phyloP scores from a whole-genome alignment of 331 rosid genomes.

The Pyrus hybrid region DNA sequence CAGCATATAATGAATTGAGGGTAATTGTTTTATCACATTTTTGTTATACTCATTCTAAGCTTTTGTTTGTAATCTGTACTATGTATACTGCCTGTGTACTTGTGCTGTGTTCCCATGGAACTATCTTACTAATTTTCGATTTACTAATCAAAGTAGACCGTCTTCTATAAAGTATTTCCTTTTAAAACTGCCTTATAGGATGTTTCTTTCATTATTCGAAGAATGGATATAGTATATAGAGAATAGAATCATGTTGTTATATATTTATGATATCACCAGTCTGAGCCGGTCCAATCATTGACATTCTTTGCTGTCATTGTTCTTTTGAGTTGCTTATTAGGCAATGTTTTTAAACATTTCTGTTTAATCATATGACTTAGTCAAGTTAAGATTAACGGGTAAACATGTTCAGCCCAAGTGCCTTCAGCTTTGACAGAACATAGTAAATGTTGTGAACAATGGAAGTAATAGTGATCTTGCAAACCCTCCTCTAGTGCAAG shows the following conservation, averaged over 20 bases:
- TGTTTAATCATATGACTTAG: background rate
- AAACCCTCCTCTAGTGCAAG: background rate
- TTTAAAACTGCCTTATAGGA: background rate
- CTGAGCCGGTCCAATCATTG: background rate
- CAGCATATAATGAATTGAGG: slow-evolving; percentile 79
- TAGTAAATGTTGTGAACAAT: background rate
- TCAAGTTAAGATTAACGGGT: background rate
- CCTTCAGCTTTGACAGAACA: background rate
- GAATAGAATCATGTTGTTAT: background rate
- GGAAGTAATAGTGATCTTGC: background rate
- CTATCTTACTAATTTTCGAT: background rate
- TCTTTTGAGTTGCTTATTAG: background rate
- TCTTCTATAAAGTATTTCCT: background rate
- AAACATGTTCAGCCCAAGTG: background rate
- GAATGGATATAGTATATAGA: background rate
- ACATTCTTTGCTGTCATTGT: background rate
- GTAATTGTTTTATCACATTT: slow-evolving; percentile 26
- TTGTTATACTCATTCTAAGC: slow-evolving; percentile 1
- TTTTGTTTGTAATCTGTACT: background rate
- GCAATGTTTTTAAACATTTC: background rate
- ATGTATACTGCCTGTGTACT: background rate
- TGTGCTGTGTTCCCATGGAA: background rate
- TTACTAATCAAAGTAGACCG: background rate
- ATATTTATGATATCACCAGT: background rate
- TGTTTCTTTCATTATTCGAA: background rate